Evolutionary conservation across 441 rosid genomes (phyloP).

Genomic region (Oxalis stricta): DNA sequence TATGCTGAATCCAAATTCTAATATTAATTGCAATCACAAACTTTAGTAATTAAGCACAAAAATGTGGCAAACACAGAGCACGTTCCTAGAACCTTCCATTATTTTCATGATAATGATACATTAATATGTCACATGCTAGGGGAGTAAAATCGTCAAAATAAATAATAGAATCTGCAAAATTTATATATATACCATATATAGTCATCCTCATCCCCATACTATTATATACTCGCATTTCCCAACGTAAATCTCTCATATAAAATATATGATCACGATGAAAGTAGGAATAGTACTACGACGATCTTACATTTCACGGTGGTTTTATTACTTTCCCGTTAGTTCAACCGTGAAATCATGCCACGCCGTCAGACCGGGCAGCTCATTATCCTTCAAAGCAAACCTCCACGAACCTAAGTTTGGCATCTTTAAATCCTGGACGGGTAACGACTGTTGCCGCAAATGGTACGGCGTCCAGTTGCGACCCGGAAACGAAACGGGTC

Average conservation of each 20-base stretch:
- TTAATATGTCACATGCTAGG: slow-evolving; percentile 3
- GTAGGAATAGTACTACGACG: too few relatives aligned
- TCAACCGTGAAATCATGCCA: slow-evolving; percentile 38
- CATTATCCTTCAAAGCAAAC: slow-evolving; percentile 41
- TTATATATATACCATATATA: slow-evolving; percentile 7
- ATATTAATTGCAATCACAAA: too few relatives aligned
- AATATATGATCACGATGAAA: too few relatives aligned
- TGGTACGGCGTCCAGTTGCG: slow-evolving; percentile 90
- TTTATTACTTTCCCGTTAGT: slow-evolving; percentile 13
- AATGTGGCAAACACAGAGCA: slow-evolving; percentile 11
- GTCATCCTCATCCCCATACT: neutral
- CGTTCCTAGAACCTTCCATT: slow-evolving; percentile 18
- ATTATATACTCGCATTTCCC: neutral
- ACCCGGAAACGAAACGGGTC: slow-evolving; percentile 38
- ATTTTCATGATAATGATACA: neutral
- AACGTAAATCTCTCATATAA: too few relatives aligned
- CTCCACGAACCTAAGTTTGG: slow-evolving; percentile 65
- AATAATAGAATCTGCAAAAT: neutral
- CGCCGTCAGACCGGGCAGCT: slow-evolving; percentile 60
- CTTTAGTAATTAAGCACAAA: too few relatives aligned
- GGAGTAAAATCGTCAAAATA: slow-evolving; percentile 11
- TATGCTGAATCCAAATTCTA: too few relatives aligned
- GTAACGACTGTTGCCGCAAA: slow-evolving; percentile 62
- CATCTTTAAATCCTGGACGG: slow-evolving; percentile 74
- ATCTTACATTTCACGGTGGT: neutral